phyloP scores from a whole-genome alignment of 305 asterid genomes.

The Solanum aculeatissimum region DNA sequence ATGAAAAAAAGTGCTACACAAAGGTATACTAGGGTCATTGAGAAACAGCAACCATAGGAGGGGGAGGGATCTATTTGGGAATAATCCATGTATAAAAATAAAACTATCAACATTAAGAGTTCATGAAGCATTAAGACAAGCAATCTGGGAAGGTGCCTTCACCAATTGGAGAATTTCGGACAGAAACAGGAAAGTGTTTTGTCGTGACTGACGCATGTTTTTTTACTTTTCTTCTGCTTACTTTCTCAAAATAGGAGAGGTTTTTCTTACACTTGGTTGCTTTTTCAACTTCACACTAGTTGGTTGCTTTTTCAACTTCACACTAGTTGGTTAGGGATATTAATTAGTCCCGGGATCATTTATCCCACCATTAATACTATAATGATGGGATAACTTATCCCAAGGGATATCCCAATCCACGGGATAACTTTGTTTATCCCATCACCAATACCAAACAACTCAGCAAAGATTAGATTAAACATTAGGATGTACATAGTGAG shows the following conservation, averaged over 20 bases:
- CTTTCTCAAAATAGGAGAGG: background rate
- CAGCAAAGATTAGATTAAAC: background rate
- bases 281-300: background rate
- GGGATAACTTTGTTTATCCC: too few relatives aligned
- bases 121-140: background rate
- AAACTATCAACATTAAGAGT: background rate
- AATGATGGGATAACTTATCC: too few relatives aligned
- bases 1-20: background rate
- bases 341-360: too few relatives aligned
- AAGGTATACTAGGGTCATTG: background rate
- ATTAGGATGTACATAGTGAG: background rate
- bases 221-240: background rate
- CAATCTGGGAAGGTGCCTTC: background rate
- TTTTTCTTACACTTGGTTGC: background rate
- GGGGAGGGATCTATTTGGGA: background rate
- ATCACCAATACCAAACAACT: too few relatives aligned
- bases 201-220: background rate
- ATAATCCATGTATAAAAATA: background rate
- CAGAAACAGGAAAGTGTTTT: background rate
- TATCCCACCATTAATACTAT: too few relatives aligned
- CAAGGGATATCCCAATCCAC: too few relatives aligned
- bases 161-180: background rate
- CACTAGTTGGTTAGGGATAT: background rate
- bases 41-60: background rate
- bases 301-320: background rate